Base-by-base conservation (phyloP, 2,329 filamentous ascomycete genomes). In the Penicillium sp. region DNA sequence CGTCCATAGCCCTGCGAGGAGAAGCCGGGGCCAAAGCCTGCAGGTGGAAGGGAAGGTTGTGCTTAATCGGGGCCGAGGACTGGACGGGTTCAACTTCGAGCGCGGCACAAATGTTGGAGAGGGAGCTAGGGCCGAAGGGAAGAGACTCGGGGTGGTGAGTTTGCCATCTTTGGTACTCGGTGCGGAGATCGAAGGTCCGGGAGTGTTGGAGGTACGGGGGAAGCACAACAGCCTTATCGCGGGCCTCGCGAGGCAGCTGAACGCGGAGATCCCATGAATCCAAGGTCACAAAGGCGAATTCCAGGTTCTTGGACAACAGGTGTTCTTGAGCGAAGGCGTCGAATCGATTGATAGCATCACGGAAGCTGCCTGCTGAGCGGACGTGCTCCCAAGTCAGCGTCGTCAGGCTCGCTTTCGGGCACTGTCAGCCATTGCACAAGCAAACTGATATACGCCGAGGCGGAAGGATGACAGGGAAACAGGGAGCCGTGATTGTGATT, bases 381-480 rank as follows among this genome's bases (percentile, higher is more conserved):
- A 99, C 95, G 83, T 99, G 94, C 80, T 99, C 95, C 95, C 95
- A 99, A 58, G 95, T 98, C 73, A 99, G 84, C 69, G 95, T 99
- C 50, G 95, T 99, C 78, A 99, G 85, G 83, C 93, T 97, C 76
- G 95, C 93, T 97, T 64, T 62, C 77, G 59, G 63, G 64, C 66
- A 68, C 61, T 60, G 68, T 71, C 67, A 72, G 70, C 66, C 65
- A 71, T 67, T 69, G 67, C 66, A 67, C 65, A 54, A 66, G 60
- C 60, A 64, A 63, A 67, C 68, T 60, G 64, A 67, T 65, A 64
- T 58, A 68, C 58, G 51, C 60, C 58, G 57, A 54, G 44, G 38
- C 41, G 60, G 15, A 48, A 23, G 55, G 60, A 38, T 46, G 26
- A 53, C 41, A 45, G 30, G 51, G 35, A 17, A 47, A 35, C 47